Evolutionary conservation across 1,284 basidiomycete species (phyloP).

Genomic region (Naganishia sp.): DNA sequence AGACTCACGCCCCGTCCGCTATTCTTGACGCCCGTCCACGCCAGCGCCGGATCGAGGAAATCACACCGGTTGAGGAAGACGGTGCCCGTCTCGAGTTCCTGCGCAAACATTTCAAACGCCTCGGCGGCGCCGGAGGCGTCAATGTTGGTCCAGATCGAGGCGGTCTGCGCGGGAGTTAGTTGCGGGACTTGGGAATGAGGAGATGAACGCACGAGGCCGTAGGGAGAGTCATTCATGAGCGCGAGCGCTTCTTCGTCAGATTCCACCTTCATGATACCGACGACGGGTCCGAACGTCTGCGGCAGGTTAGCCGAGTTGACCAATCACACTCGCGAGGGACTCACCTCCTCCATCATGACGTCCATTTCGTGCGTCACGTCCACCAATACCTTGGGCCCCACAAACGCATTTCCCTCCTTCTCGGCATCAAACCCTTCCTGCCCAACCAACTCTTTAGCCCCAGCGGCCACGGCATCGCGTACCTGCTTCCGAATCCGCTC

Average conservation of each 20-base stretch:
- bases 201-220: slow-evolving; percentile 62
- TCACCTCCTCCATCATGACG: slow-evolving; percentile 71
- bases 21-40: slow-evolving; percentile 93
- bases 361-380: slow-evolving; percentile 90
- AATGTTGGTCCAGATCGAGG: slow-evolving; percentile 85
- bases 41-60: slow-evolving; percentile 82
- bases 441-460: slow-evolving; percentile 74
- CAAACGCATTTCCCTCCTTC: slow-evolving; percentile 72
- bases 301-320: slow-evolving; percentile 41
- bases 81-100: slow-evolving; percentile 79
- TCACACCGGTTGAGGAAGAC: slow-evolving; percentile 93
- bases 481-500: slow-evolving; percentile 82
- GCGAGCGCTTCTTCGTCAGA: slow-evolving; percentile 54
- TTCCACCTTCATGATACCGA: slow-evolving; percentile 83
- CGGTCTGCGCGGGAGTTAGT: slow-evolving; percentile 58
- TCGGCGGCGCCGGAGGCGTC: slow-evolving; percentile 62
- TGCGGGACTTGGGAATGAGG: background rate
- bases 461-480: slow-evolving; percentile 74
- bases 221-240: slow-evolving; percentile 95
- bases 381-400: slow-evolving; percentile 84
- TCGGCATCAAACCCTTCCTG: slow-evolving; percentile 70
- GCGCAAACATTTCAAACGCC: slow-evolving; percentile 69
- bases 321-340: slow-evolving; percentile 49
- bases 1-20: slow-evolving; percentile 87
- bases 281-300: slow-evolving; percentile 78